Evolutionary conservation across 192 early-diverging fungal genomes (phyloP).

Genomic region (Helicostylum pulchrum): DNA sequence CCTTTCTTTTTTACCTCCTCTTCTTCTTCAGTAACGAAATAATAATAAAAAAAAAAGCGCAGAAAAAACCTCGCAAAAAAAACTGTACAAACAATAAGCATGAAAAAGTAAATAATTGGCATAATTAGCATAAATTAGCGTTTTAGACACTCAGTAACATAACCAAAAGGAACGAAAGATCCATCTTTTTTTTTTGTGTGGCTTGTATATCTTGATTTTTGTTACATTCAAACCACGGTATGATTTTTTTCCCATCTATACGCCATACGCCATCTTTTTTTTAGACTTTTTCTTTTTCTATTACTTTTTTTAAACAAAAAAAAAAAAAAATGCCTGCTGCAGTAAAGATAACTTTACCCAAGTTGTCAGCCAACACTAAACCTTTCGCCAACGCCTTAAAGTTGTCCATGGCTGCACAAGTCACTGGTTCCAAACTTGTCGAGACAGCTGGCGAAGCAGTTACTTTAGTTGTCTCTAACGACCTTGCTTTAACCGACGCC

Average conservation of each 20-base stretch:
- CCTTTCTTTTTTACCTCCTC: no score
- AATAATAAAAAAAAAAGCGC: background rate
- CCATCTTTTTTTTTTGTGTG: background rate
- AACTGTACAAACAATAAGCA: no score
- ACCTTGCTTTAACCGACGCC: slow-evolving; percentile 14
- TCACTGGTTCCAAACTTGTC: slow-evolving; percentile 7
- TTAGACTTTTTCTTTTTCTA: slow-evolving; percentile 1
- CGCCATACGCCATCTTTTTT: background rate
- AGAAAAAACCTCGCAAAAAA: no score
- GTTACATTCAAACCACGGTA: background rate
- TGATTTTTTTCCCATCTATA: background rate
- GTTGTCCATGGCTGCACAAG: slow-evolving; percentile 17
- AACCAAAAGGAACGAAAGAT: background rate
- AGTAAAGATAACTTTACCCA: slow-evolving; percentile 18
- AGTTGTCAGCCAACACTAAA: slow-evolving; percentile 15
- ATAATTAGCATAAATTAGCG: no score
- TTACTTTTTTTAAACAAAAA: background rate
- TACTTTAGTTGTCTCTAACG: slow-evolving; percentile 3
- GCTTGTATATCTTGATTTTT: slow-evolving; percentile 4
- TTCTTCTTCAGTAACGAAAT: no score
- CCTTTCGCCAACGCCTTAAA: slow-evolving; percentile 24
- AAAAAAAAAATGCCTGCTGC: slow-evolving; percentile 6
- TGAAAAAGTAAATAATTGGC: no score
- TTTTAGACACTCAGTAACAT: no score
- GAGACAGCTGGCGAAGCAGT: slow-evolving; percentile 11